Percentiles rank a stretch among this genome's conserved stretches.
These are phyloP conservation scores for Parafenestella ontariensis DNA, from an alignment of 2,329 filamentous ascomycete species.

Conservation along the genomic window DNA sequence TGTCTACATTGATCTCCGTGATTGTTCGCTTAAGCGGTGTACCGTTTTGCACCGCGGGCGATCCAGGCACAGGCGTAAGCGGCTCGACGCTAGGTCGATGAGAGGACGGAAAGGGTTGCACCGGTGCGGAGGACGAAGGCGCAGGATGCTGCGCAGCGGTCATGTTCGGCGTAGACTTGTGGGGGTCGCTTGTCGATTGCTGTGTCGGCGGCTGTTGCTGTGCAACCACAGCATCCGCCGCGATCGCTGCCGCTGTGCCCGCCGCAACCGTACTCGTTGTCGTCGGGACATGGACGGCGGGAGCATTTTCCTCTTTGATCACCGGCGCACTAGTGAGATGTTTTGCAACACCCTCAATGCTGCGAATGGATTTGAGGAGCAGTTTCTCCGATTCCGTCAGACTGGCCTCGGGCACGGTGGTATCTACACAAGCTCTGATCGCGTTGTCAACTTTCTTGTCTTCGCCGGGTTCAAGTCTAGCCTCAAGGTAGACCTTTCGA, in stretches of 20 bases:
- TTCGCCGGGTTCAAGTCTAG: constrained; percentile 30
- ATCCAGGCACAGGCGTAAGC: constrained; percentile 45
- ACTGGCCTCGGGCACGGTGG: constrained; percentile 28
- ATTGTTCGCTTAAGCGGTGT: constrained; percentile 28
- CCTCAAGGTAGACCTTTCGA: constrained; percentile 38
- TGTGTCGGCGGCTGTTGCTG: constrained; percentile 7
- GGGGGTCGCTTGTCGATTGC: constrained; percentile 23
- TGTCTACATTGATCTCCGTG: constrained; percentile 21
- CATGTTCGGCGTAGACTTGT: constrained; percentile 40
- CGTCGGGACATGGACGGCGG: constrained; percentile 10
- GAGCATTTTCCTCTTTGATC: constrained; percentile 15
- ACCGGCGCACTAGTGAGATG: constrained; percentile 19
- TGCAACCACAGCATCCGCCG: constrained; percentile 33
- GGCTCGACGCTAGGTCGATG: constrained; percentile 46
- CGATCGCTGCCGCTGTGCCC: constrained; percentile 42
- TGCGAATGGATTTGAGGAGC: constrained; percentile 34
- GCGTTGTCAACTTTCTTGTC: constrained; percentile 43
- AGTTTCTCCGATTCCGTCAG: constrained; percentile 34
- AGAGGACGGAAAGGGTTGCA: constrained; percentile 19
- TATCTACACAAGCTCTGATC: constrained; percentile 39
- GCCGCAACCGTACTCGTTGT: constrained; percentile 28
- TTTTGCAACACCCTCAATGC: constrained; percentile 26
- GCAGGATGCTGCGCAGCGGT: constrained; percentile 18
- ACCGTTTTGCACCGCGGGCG: constrained; percentile 38
- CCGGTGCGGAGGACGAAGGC: constrained; percentile 13